These are phyloP conservation scores for Bifiguratus adelaidae DNA, from an alignment of 192 early-diverging fungal species.

Conservation along the genomic window DNA sequence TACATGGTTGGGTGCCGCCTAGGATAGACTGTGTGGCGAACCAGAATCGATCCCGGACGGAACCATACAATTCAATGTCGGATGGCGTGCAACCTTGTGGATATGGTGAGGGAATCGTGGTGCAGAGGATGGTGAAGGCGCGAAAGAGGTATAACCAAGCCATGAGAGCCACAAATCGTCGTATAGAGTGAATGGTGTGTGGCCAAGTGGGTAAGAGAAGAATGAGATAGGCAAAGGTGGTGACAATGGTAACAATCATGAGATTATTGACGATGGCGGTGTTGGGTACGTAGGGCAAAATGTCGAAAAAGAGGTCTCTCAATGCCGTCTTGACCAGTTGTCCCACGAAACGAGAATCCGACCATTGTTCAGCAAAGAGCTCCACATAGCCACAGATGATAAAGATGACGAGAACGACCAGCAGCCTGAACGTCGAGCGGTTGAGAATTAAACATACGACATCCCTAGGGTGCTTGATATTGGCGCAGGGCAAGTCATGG, in stretches of 20 bases:
- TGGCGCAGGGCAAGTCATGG: constrained; percentile 7
- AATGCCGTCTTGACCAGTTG: constrained; percentile 10
- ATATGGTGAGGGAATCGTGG: constrained; percentile 38
- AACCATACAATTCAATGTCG: constrained; percentile 17
- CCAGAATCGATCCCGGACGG: constrained; percentile 26
- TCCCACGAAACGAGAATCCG: constrained; percentile 11
- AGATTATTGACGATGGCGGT: constrained; percentile 40
- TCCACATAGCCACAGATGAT: constrained; percentile 12
- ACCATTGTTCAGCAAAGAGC: constrained; percentile 11
- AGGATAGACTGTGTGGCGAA: constrained; percentile 33
- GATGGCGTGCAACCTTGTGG: constrained; percentile 21
- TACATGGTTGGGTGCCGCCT: constrained; percentile 37
- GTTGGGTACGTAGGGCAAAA: constrained; percentile 24
- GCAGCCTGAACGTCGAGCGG: constrained; percentile 9
- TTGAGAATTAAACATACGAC: constrained; percentile 9
- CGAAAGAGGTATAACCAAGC: constrained; percentile 40
- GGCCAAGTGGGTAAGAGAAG: constrained; percentile 33
- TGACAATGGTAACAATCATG: constrained; percentile 27
- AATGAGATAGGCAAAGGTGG: constrained; percentile 26
- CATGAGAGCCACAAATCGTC: constrained; percentile 41
- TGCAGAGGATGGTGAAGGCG: constrained; percentile 40
- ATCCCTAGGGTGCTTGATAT: constrained; percentile 5
- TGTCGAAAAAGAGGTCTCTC: constrained; percentile 34
- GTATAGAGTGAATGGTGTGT: constrained; percentile 32
- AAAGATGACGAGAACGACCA: constrained; percentile 2